Evolutionary conservation across 2,329 filamentous ascomycete genomes (phyloP).

Genomic region (Microsporum canis): DNA sequence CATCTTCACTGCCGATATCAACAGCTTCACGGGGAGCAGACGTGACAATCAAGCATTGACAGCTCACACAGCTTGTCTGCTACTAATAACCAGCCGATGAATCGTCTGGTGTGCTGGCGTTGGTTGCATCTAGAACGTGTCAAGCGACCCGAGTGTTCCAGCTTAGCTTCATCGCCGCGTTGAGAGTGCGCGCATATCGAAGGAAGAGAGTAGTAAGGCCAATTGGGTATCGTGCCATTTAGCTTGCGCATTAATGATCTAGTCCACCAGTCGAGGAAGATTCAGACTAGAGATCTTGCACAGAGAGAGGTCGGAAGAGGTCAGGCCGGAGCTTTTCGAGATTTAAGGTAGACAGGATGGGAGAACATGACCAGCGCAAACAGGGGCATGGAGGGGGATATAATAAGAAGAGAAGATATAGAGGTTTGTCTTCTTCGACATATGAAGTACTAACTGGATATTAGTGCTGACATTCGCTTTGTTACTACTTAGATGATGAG

Average conservation of each 20-base stretch:
- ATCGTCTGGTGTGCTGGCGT: not conserved
- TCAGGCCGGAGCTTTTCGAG: not conserved
- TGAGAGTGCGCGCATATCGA: not conserved
- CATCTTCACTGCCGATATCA: not conserved
- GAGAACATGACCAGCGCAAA: conserved; percentile 45
- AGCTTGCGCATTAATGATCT: not conserved
- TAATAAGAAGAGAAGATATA: conserved; percentile 64
- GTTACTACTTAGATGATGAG: conserved; percentile 53
- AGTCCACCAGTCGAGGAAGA: not conserved
- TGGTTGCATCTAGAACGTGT: not conserved
- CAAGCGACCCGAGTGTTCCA: not conserved
- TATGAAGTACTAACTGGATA: not conserved
- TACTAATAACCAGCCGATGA: not conserved
- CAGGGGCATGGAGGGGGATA: conserved; percentile 35
- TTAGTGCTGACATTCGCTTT: not conserved
- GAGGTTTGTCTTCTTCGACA: conserved; percentile 48
- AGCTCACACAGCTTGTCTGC: not conserved
- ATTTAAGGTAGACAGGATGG: conserved; percentile 29
- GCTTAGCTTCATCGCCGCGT: not conserved
- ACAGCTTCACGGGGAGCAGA: not conserved
- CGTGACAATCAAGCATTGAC: not conserved
- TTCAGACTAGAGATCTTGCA: not conserved
- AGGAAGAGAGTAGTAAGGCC: not conserved
- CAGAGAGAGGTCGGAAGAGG: not conserved
- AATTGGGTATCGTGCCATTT: not conserved